A percentile compares a stretch with the other conserved stretches of the same genome.
phyloP scores from a whole-genome alignment of 257 asterid genomes.

The Solanum etuberosum region DNA sequence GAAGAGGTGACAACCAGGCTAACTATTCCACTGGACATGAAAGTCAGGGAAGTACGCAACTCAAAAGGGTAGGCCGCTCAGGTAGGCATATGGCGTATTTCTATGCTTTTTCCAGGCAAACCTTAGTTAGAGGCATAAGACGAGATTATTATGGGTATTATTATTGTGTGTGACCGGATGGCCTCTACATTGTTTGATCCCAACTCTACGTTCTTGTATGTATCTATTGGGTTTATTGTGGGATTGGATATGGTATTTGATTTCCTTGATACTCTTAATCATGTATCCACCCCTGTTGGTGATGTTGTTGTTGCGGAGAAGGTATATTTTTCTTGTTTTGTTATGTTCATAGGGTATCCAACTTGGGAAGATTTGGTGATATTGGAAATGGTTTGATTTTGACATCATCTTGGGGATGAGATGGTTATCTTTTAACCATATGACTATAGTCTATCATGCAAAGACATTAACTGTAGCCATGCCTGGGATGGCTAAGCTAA shows the following conservation, averaged over 20 bases:
- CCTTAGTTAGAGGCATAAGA: not conserved
- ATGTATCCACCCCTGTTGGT: not conserved
- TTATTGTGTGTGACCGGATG: not conserved
- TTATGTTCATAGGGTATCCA: not conserved
- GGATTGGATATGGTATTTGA: not conserved
- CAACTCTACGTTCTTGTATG: no score
- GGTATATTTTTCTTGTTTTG: not conserved
- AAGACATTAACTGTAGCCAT: not conserved
- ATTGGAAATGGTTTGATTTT: not conserved
- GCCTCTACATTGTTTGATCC: not conserved
- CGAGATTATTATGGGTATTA: no score
- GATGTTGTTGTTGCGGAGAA: not conserved
- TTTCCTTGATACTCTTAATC: not conserved
- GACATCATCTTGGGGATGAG: not conserved
- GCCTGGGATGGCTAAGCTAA: not conserved
- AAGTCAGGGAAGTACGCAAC: not conserved
- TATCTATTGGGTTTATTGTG: not conserved
- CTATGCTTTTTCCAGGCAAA: not conserved
- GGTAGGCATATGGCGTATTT: not conserved
- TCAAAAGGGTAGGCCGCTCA: not conserved
- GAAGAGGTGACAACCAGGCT: not conserved
- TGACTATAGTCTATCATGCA: not conserved
- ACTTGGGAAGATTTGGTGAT: not conserved
- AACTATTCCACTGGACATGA: not conserved
- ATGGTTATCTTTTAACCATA: not conserved